Conservation (phyloP, 495 filamentous ascomycete species). For the Aspergillus sclerotiicarbonarius region DNA sequence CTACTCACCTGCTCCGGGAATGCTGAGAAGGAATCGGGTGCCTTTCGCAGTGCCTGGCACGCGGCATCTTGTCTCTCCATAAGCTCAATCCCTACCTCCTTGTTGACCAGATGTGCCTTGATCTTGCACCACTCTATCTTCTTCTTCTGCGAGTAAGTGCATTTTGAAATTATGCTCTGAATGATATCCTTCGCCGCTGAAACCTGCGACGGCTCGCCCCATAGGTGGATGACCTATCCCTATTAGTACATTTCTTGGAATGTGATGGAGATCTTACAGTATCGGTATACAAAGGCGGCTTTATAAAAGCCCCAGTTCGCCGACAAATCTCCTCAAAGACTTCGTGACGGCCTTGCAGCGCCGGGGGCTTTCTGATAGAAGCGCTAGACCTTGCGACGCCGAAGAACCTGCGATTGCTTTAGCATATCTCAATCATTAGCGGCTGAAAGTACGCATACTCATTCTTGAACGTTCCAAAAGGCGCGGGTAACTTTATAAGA, state of each 20-base stretch:
- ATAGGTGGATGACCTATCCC: slow-evolving; percentile 21
- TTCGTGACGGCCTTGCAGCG: slow-evolving; percentile 13
- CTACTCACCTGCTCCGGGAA: slow-evolving; percentile 29
- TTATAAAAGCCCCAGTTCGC: slow-evolving; percentile 26
- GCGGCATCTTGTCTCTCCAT: slow-evolving; percentile 24
- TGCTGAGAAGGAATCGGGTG: slow-evolving; percentile 20
- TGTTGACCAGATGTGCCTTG: slow-evolving; percentile 16
- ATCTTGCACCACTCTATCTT: slow-evolving; percentile 22
- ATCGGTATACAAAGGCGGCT: slow-evolving; percentile 21
- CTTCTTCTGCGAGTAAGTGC: slow-evolving; percentile 17
- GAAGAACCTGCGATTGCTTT: slow-evolving; percentile 17
- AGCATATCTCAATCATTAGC: neutral
- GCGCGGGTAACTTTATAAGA: slow-evolving; percentile 14
- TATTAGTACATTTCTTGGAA: neutral
- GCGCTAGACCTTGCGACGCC: slow-evolving; percentile 14
- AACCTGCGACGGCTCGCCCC: slow-evolving; percentile 25
- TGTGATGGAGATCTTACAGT: slow-evolving; percentile 8
- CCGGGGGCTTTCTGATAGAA: neutral
- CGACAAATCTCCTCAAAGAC: slow-evolving; percentile 25
- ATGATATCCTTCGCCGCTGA: slow-evolving; percentile 25
- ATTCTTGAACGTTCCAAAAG: slow-evolving; percentile 23
- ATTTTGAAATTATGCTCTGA: slow-evolving; percentile 22
- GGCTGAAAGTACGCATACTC: slow-evolving; percentile 20
- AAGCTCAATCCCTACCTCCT: slow-evolving; percentile 19
- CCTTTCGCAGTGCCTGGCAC: slow-evolving; percentile 28